Evolutionary conservation across 768 basidiomycete genomes (phyloP).

Genomic region (Sarcodon aspratus): DNA sequence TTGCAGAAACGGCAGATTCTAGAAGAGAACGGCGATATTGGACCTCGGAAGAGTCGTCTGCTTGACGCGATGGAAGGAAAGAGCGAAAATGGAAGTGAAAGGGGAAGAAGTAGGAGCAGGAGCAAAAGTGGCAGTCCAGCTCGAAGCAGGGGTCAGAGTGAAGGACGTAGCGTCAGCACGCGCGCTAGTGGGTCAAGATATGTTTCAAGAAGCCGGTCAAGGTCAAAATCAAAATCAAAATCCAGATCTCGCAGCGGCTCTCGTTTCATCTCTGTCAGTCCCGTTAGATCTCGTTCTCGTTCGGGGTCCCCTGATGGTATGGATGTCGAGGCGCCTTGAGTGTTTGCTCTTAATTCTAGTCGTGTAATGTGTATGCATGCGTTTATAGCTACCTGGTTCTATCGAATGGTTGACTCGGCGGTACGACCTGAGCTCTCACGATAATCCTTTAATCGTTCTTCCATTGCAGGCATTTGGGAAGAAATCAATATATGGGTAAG

Average conservation of each 20-base stretch:
- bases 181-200: slow-evolving; percentile 38
- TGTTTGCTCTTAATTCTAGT: too few species aligned
- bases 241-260: slow-evolving; percentile 33
- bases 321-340: too few species aligned
- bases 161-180: slow-evolving; percentile 10
- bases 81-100: slow-evolving; percentile 36
- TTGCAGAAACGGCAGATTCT: slow-evolving; percentile 74
- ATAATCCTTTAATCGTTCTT: slow-evolving; percentile 63
- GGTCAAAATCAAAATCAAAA: slow-evolving; percentile 32
- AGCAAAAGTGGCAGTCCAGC: slow-evolving; percentile 20
- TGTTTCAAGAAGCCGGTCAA: slow-evolving; percentile 54
- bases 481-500: too few species aligned
- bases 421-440: slow-evolving; percentile 51
- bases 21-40: slow-evolving; percentile 88
- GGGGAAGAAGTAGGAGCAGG: slow-evolving; percentile 21
- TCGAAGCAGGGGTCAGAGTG: slow-evolving; percentile 18
- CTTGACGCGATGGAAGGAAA: slow-evolving; percentile 79
- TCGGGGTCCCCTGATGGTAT: too few species aligned
- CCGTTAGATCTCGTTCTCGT: neutral
- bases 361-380: too few species aligned
- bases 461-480: slow-evolving; percentile 20
- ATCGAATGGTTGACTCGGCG: slow-evolving; percentile 21
- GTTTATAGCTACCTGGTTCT: slow-evolving; percentile 2
- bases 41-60: slow-evolving; percentile 76
- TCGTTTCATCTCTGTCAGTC: slow-evolving; percentile 11